Conservation (phyloP, 1,284 basidiomycete genomes). For the Somion occarium region DNA sequence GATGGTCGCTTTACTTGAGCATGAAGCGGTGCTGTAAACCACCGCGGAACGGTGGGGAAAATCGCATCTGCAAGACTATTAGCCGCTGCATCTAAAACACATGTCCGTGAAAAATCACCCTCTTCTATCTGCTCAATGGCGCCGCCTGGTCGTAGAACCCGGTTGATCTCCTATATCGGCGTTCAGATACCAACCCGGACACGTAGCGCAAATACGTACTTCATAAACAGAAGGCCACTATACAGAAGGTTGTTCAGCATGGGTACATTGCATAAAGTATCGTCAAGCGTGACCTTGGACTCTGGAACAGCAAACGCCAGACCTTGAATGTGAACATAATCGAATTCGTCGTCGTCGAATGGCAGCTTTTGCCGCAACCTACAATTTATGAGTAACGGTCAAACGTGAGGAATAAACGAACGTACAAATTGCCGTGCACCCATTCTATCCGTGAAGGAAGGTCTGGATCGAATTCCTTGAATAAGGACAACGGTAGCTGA, state of each 20-base stretch:
- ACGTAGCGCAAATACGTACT: conserved; percentile 32
- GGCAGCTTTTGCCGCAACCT: conserved; percentile 70
- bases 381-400: conserved; percentile 2
- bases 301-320: conserved; percentile 69
- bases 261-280: conserved; percentile 2
- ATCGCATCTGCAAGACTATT: conserved; percentile 24
- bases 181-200: conserved; percentile 1
- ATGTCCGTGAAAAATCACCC: conserved; percentile 32
- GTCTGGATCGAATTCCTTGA: conserved; percentile 39
- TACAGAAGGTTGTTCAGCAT: neutral
- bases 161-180: conserved; percentile 60
- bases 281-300: conserved; percentile 40
- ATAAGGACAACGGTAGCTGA: conserved; percentile 44
- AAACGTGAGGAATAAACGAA: conserved; percentile 9
- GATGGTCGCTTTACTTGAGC: conserved; percentile 22
- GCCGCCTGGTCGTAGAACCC: conserved; percentile 63
- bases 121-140: conserved; percentile 69
- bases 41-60: conserved; percentile 32
- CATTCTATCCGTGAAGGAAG: conserved; percentile 57
- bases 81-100: neutral
- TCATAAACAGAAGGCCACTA: conserved; percentile 70
- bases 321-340: conserved; percentile 64
- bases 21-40: conserved; percentile 31
- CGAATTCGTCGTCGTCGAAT: conserved; percentile 75
- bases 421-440: conserved; percentile 74